Evolutionary conservation across 148 eudicot genomes (phyloP), one percentile per base, ranked within the genome.

Genomic region (Nepenthes gracilis): DNA sequence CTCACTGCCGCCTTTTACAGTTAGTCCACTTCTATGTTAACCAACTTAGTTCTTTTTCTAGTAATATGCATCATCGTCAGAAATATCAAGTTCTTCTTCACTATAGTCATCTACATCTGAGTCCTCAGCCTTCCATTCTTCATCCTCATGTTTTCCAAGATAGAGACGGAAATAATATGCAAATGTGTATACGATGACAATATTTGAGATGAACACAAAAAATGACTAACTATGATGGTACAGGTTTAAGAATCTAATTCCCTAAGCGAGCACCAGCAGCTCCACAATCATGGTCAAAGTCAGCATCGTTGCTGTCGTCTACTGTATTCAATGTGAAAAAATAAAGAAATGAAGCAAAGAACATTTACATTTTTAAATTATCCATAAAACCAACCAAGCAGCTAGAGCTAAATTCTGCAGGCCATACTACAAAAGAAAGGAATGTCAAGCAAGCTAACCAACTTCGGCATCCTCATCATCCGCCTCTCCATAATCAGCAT

Each of bases 241-340:
- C 9, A 64, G 1, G 23, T 12, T 32, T 37, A 56, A 59, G 43
- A 57, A 85, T 94, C 94, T 88, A 88, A 37, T 62, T 67, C 66
- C 69, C 69, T 43, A 62, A 56, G 49, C 49, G 73, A 6, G 70
- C 81, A 35, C 66, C 74, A 51, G 75, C 64, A 63, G 64, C 77
- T 59, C 78, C 90, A 67, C 56, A 78, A 64, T 83, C 92, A 60
- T 96, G 99, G 61, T 93, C 85, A 70, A 93, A 93, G 67, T 93
- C 98, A 59, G 77, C 91, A 82, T 93, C 99, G 67, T 81, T 97
- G 36, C 95, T 95, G 58, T 93, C 99, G 75, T 93, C 99, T 65
- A 72, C 99, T 93, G 84, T 79, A 47, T 43, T 32, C 36, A 56
- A 43, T 12, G 11, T 1, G 47, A 51, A 53, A 13, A 36, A 54